Percentiles rank a stretch among this genome's conserved stretches.
These are phyloP conservation scores for Solanum commersonii DNA, from an alignment of 257 asterid genomes.

Conservation along the genomic window DNA sequence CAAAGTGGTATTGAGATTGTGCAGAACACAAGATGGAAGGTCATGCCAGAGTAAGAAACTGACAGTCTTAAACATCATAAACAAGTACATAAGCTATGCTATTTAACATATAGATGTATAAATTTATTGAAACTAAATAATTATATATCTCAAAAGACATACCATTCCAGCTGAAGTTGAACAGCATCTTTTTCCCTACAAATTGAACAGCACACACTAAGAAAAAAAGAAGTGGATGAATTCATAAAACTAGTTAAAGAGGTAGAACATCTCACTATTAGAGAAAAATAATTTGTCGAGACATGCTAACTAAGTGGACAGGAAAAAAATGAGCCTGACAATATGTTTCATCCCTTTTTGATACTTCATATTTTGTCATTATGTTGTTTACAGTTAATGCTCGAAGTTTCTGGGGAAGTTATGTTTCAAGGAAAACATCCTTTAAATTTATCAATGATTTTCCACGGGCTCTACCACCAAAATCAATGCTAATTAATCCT, in stretches of 20 bases:
- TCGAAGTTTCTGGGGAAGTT: background rate
- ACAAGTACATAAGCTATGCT: background rate
- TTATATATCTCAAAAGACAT: conserved; percentile 16
- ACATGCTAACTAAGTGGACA: background rate
- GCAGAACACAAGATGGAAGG: background rate
- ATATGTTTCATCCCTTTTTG: background rate
- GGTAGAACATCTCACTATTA: background rate
- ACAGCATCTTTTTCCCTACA: conserved; percentile 84
- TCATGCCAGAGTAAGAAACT: background rate
- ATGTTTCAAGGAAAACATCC: background rate
- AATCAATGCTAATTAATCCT: background rate
- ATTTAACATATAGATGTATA: background rate
- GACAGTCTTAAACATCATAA: background rate
- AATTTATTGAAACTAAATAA: background rate
- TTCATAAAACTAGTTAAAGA: conserved; percentile 3
- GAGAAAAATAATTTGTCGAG: background rate
- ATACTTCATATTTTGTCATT: background rate
- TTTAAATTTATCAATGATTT: background rate
- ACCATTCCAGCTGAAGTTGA: conserved; percentile 84
- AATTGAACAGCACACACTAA: background rate
- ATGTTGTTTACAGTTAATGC: background rate
- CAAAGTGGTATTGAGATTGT: background rate
- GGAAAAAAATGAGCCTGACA: background rate
- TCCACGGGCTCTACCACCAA: background rate
- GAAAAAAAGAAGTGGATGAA: background rate